Evolutionary conservation across 2,329 filamentous ascomycete species (phyloP).

Genomic region (Apiospora hydei): DNA sequence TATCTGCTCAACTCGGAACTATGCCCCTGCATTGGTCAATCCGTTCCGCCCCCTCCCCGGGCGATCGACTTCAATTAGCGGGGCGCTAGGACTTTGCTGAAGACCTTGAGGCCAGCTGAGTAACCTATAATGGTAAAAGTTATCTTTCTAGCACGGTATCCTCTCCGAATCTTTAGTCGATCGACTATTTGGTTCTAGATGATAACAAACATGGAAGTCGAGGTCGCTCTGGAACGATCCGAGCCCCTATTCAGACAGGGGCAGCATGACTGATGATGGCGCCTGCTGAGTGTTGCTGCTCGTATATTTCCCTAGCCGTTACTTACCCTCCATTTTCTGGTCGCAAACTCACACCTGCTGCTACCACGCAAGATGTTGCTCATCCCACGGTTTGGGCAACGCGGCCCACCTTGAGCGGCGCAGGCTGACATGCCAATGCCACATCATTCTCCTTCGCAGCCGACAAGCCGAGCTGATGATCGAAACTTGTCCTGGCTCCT

Average conservation of each 20-base stretch:
- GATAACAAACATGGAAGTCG: too few species aligned
- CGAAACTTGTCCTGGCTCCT: background rate
- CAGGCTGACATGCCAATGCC: background rate
- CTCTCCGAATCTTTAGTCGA: background rate
- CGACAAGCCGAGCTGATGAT: background rate
- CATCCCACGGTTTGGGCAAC: background rate
- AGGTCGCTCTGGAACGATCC: too few species aligned
- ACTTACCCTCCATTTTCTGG: background rate
- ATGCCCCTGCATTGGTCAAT: background rate
- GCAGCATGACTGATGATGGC: too few species aligned
- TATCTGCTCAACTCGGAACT: background rate
- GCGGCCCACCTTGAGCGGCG: background rate
- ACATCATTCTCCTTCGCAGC: background rate
- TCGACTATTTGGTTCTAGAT: background rate
- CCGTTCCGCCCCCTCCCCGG: background rate
- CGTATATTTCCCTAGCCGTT: background rate
- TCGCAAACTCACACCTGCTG: background rate
- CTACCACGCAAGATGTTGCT: background rate
- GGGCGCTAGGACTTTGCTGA: background rate
- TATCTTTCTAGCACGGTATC: background rate
- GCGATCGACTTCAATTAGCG: background rate
- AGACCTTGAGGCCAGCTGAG: background rate
- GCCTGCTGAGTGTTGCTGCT: background rate
- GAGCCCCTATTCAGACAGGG: too few species aligned
- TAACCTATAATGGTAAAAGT: background rate